phyloP scores from a whole-genome alignment of 371 early-diverging fungal genomes.

The Haplosporangium sp. region DNA sequence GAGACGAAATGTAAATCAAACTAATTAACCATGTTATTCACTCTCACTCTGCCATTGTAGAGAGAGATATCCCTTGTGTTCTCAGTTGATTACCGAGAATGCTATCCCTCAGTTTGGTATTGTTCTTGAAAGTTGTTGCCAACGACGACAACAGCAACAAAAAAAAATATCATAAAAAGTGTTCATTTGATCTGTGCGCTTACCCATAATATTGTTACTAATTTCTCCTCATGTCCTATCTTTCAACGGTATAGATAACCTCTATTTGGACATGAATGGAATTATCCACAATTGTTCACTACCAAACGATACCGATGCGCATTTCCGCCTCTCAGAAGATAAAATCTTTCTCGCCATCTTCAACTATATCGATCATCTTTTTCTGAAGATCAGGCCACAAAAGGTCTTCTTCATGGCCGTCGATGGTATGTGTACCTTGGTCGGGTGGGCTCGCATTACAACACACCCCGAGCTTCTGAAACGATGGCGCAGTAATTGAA shows the following conservation, averaged over 20 bases:
- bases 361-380: conserved; percentile 95
- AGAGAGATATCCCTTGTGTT: conserved; percentile 96
- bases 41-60: conserved; percentile 55
- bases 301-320: conserved; percentile 87
- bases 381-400: conserved; percentile 93
- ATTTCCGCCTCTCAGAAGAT: conserved; percentile 86
- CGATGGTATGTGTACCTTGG: conserved; percentile 75
- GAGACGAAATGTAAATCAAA: neutral
- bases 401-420: conserved; percentile 97
- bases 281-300: conserved; percentile 99
- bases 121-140: neutral
- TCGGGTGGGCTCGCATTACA: neutral
- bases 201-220: neutral
- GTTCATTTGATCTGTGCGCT: neutral
- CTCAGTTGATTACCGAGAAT: conserved; percentile 87
- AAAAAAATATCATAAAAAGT: too few species aligned
- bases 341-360: conserved; percentile 96
- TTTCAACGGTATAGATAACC: conserved; percentile 70
- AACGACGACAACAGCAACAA: neutral
- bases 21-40: neutral
- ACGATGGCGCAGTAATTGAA: conserved; percentile 8
- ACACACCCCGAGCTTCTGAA: neutral
- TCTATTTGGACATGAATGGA: conserved; percentile 99
- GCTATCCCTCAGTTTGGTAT: conserved; percentile 95
- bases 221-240: neutral